phyloP scores from a whole-genome alignment of 306 rosid species.

The Hippophae tibetana region DNA sequence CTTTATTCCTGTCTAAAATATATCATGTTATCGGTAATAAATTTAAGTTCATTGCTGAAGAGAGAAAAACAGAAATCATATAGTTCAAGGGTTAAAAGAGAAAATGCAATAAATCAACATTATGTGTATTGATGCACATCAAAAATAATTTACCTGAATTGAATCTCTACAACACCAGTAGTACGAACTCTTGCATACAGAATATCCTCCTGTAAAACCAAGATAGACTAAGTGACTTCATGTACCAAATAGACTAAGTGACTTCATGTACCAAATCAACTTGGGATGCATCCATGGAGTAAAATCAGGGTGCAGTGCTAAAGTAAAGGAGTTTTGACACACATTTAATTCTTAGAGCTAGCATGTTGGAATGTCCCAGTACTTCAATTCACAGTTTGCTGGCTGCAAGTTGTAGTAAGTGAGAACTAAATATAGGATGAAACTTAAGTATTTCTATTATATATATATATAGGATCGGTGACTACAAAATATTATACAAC shows the following conservation, averaged over 20 bases:
- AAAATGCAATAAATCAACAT: background rate
- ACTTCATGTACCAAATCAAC: constrained; percentile 3
- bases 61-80: background rate
- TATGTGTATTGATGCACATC: background rate
- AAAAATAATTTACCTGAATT: constrained; percentile 66
- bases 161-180: constrained; percentile 97
- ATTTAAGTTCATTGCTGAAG: no score
- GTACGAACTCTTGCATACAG: constrained; percentile 94
- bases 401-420: no score
- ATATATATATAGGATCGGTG: no score
- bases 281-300: background rate
- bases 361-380: background rate
- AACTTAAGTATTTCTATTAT: no score
- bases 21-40: background rate
- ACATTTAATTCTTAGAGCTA: background rate
- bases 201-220: constrained; percentile 76
- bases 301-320: background rate
- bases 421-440: no score
- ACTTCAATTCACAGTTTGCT: background rate
- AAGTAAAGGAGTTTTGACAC: background rate
- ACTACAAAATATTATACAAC: no score
- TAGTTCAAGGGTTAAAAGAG: background rate
- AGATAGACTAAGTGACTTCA: background rate
- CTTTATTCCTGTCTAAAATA: background rate
- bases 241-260: background rate